Evolutionary conservation across 2,329 filamentous ascomycete genomes (phyloP).

Genomic region (Dactylellina cionopaga): DNA sequence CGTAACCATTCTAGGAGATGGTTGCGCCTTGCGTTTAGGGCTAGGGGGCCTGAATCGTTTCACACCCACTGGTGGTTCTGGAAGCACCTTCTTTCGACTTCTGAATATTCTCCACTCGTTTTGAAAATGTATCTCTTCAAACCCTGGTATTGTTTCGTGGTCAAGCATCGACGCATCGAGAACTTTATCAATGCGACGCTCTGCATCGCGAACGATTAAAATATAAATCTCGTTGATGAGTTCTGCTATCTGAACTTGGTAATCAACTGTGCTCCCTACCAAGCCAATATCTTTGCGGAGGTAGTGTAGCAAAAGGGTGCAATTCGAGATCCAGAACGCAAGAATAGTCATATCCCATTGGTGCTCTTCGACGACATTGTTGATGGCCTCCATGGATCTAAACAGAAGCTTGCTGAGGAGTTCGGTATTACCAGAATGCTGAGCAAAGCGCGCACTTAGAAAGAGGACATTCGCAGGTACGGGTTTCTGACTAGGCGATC

Average conservation of each 20-base stretch:
- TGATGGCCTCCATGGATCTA: slow-evolving; percentile 93
- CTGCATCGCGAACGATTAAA: slow-evolving; percentile 93
- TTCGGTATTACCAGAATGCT: slow-evolving; percentile 91
- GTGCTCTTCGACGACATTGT: slow-evolving; percentile 90
- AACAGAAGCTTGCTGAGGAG: slow-evolving; percentile 82
- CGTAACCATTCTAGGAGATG: slow-evolving; percentile 92
- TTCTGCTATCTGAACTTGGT: slow-evolving; percentile 91
- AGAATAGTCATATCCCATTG: slow-evolving; percentile 99
- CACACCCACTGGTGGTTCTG: slow-evolving; percentile 77
- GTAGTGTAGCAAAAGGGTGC: slow-evolving; percentile 93
- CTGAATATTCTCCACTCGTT: slow-evolving; percentile 99
- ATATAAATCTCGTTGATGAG: slow-evolving; percentile 99
- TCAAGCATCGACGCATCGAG: slow-evolving; percentile 93
- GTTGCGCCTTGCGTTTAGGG: slow-evolving; percentile 89
- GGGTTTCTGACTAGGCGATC: slow-evolving; percentile 95
- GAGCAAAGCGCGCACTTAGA: slow-evolving; percentile 91
- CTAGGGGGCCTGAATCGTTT: slow-evolving; percentile 92
- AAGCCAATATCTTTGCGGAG: slow-evolving; percentile 91
- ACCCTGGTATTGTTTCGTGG: slow-evolving; percentile 96
- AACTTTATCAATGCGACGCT: slow-evolving; percentile 94
- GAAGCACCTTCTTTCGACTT: slow-evolving; percentile 86
- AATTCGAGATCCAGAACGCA: slow-evolving; percentile 98
- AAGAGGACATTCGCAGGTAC: slow-evolving; percentile 98
- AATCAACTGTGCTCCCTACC: slow-evolving; percentile 81
- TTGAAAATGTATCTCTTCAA: slow-evolving; percentile 95